Evolutionary conservation across 164 flowering plant species (phyloP), one percentile per base, ranked within the genome.

Genomic region (Buxus sempervirens): DNA sequence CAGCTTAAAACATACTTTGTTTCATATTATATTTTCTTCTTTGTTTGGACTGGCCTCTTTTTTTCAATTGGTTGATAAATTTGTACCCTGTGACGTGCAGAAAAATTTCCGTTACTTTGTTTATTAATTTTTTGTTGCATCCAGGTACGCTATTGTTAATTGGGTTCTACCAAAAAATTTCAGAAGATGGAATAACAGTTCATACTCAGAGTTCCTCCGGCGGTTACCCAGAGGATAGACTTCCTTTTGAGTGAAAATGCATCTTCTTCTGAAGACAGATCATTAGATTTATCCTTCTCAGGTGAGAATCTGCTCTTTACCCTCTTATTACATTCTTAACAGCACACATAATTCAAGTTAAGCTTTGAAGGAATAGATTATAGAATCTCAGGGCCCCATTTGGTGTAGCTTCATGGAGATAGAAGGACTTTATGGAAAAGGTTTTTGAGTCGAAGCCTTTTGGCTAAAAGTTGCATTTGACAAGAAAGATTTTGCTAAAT

Each of bases 141-240:
- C 12, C 5, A 15, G 51, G 51, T 45, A 5, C 12, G 16, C 13
- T 45, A 6, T 45, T 15, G 51, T 45, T 45, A 45, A 15, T 45
- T 45, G 51, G 51, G 12, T 15, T 45, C 51, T 6, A 45, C 18
- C 5, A 1, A 45, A 15, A 45, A 10, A 5, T 15, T 25, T 48
- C 10, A 24, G 38, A 12, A 63, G 4, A 89, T 93, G 98, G 97
- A 90, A 74, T 97, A 93, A 71, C 97, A 90, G 60, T 93, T 93
- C 73, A 79, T 93, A 62, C 82, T 93, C 21, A 79, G 98, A 48
- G 97, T 90, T 74, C 92, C 98, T 60, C 96, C 98, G 60, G 79
- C 88, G 36, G 74, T 93, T 65, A 88, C 97, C 26, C 90, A 90
- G 78, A 81, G 83, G 21, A 83, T 90, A 27, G 92, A 90, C 27